Base-by-base conservation (phyloP, 306 rosid genomes). In the Sophora flavescens region DNA sequence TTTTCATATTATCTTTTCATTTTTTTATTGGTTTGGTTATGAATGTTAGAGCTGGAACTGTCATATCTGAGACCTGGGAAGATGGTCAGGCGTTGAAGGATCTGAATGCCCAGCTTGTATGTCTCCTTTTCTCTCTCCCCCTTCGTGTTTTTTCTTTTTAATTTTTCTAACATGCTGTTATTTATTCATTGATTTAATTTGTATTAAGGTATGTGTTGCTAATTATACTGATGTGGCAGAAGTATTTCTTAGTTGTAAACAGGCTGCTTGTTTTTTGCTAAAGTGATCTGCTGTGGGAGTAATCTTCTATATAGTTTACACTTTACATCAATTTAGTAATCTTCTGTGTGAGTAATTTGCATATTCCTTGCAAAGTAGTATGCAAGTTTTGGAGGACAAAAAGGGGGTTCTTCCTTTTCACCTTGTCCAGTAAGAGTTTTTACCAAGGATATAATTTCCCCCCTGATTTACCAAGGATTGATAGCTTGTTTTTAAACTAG, bases 41-140 rank as follows among this genome's bases (percentile, higher is more conserved):
- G 81, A 83, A 73, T 67, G 84, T 68, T 84, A 96, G 99, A 84
- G 99, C 99, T 85, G 99, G 99, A 85, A 96, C 99, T 69, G 85
- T 96, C 79, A 85, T 96, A 80, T 91, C 98, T 1, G 99, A 96
- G 90, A 96, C 96, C 16, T 93, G 99, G 99, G 99, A 96, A 88
- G 99, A 96, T 16, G 99, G 99, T 79, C 99, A 91, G 87, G 96
- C 92, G 15, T 84, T 96, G 63, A 96, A 96, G 86, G 99, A 96
- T 87, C 83, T 96, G 67, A 91, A 88, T 87, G 76, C 81, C 62
- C 96, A 96, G 86, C 98, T 96, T 84, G 99, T 96, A 96, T 41
- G 97, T 82, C 35, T 32, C 65, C 26, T 71, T 82, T 61, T 78
- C 76, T 70, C 70, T 36, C 28, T 72, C 12, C 63, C 22, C 67